Base-by-base conservation (phyloP, 2,329 filamentous ascomycete species). In the Penicillium paneum region DNA sequence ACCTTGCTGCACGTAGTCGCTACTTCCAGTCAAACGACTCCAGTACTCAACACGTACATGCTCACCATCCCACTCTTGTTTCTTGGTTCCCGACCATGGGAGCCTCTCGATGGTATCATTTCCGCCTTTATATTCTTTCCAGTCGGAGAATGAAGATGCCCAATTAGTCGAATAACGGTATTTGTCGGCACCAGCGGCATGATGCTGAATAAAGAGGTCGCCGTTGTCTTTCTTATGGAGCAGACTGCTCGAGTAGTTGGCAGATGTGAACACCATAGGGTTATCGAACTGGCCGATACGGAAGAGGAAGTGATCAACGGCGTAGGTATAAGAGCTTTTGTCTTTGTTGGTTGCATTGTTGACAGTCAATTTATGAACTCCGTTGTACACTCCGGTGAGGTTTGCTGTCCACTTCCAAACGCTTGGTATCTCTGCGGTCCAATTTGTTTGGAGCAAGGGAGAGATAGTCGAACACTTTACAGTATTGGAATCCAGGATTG, bases 41-140 rank as follows among this genome's bases (percentile, higher is more conserved):
- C 80, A 88, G 68, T 87, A 88, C 64, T 87, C 83, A 28, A 86
- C 78, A 29, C 80, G 78, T 19, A 87, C 76, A 65, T 87, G 85
- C 24, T 86, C 78, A 28, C 84, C 85, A 26, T 76, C 63, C 85
- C 85, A 88, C 32, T 71, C 70, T 66, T 87, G 84, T 12, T 75
- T 64, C 28, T 77, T 72, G 3, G 82, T 83, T 19, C 85, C 85
- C 3, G 74, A 76, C 85, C 85, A 87, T 1, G 72, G 58, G 54
- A 80, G 78, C 41, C 70, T 65, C 7, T 74, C 64, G 29, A 85
- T 70, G 13, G 76, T 78, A 10, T 73, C 74, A 48, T 81, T 81
- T 12, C 76, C 78, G 44, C 80, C 78, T 19, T 61, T 69, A 66
- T 87, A 87, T 11, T 75, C 66, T 28, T 71, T 67, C 85, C 84